phyloP scores from a whole-genome alignment of 1,284 basidiomycete genomes.

The Tylopilus orsonianus region DNA sequence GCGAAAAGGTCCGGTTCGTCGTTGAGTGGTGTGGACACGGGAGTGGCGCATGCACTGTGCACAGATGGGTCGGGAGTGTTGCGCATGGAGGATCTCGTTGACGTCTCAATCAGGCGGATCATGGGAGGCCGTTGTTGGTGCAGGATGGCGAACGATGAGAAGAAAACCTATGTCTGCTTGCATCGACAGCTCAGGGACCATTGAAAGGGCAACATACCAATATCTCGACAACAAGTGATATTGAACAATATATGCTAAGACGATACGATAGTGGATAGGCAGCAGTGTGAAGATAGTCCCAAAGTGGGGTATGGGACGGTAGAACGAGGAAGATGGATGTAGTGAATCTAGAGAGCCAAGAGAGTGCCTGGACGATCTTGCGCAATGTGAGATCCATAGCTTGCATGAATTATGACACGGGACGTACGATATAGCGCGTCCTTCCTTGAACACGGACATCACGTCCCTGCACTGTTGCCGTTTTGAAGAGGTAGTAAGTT shows the following conservation, averaged over 20 bases:
- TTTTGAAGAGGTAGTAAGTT: conserved; percentile 59
- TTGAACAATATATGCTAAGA: conserved; percentile 46
- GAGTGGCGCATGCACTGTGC: conserved; percentile 24
- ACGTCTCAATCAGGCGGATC: conserved; percentile 64
- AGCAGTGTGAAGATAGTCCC: conserved; percentile 40
- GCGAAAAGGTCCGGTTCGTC: conserved; percentile 61
- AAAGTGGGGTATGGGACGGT: conserved; percentile 41
- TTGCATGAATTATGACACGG: conserved; percentile 1
- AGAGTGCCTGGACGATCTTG: conserved; percentile 56
- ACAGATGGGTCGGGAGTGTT: conserved; percentile 34
- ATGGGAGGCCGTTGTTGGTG: conserved; percentile 62
- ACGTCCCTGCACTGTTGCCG: conserved; percentile 64
- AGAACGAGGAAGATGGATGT: conserved; percentile 49
- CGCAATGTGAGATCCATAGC: conserved; percentile 5
- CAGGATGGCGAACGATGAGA: conserved; percentile 51
- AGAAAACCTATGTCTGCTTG: conserved; percentile 42
- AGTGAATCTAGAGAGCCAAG: conserved; percentile 56
- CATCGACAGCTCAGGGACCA: conserved; percentile 6
- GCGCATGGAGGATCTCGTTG: conserved; percentile 39
- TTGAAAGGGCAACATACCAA: conserved; percentile 41
- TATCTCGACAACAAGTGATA: conserved; percentile 49
- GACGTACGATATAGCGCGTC: conserved; percentile 58
- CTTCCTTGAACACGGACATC: conserved; percentile 65
- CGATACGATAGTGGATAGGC: conserved; percentile 35
- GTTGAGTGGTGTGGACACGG: conserved; percentile 31